Conservation (phyloP, 768 basidiomycete genomes). For the Tylopilus vinaceipallidus region DNA sequence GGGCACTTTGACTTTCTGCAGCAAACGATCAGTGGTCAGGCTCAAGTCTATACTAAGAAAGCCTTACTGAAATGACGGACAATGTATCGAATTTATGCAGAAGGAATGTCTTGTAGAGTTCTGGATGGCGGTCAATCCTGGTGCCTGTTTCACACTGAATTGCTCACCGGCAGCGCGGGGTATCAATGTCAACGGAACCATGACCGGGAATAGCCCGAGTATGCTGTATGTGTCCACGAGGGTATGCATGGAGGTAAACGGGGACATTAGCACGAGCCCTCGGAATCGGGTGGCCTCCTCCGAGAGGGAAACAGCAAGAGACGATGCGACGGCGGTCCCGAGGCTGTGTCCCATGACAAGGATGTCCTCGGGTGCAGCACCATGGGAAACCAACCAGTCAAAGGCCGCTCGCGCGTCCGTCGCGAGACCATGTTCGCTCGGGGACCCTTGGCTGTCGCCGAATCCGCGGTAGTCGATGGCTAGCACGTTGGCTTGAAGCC, state of each 20-base stretch:
- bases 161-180: conserved; percentile 64
- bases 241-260: conserved; percentile 56
- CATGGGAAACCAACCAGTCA: conserved; percentile 67
- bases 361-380: conserved; percentile 57
- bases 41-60: neutral
- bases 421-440: conserved; percentile 71
- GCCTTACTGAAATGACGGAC: conserved; percentile 54
- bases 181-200: conserved; percentile 66
- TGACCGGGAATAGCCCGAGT: conserved; percentile 63
- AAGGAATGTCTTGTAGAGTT: conserved; percentile 51
- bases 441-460: conserved; percentile 78
- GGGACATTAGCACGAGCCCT: conserved; percentile 52
- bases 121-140: conserved; percentile 32
- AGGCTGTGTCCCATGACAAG: conserved; percentile 85
- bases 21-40: neutral
- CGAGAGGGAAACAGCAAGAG: conserved; percentile 47
- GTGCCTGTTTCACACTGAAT: neutral
- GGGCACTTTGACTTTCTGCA: conserved; percentile 62
- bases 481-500: conserved; percentile 72
- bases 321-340: conserved; percentile 75
- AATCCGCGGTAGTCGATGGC: conserved; percentile 92
- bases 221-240: conserved; percentile 69
- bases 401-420: conserved; percentile 76
- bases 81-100: conserved; percentile 63
- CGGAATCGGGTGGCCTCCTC: conserved; percentile 40